Conservation (phyloP, 139 green algal species). For the Tetraselmis chui region DNA sequence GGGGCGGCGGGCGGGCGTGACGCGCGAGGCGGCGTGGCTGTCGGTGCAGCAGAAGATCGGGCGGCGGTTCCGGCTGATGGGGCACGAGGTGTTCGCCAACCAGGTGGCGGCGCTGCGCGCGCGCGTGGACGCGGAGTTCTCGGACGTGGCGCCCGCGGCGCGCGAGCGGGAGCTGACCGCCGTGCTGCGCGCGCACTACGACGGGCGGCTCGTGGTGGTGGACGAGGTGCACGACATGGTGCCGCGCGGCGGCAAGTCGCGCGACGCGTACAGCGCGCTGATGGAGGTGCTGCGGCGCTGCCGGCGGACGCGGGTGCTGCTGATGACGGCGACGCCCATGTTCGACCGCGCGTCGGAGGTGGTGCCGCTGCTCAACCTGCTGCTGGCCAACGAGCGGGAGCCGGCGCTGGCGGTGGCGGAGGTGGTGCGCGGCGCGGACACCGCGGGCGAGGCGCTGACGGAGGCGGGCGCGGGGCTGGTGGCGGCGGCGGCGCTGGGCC, state of each 20-base stretch:
- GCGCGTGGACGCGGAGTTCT: background rate
- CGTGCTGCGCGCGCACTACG: slow-evolving; percentile 3
- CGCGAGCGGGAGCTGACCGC: slow-evolving; percentile 7
- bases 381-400: slow-evolving; percentile 9
- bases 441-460: background rate
- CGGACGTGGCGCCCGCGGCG: background rate
- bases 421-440: background rate
- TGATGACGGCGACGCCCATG: slow-evolving; percentile 24
- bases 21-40: background rate
- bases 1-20: background rate
- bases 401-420: background rate
- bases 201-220: slow-evolving; percentile 16
- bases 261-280: background rate
- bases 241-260: background rate
- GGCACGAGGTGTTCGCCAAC: slow-evolving; percentile 6
- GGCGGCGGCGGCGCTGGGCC: too few species aligned
- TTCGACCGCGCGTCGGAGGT: slow-evolving; percentile 17
- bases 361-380: slow-evolving; percentile 13
- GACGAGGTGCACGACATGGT: slow-evolving; percentile 21
- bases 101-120: background rate
- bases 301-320: slow-evolving; percentile 2
- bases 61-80: background rate
- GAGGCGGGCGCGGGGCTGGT: background rate
- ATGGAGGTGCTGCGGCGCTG: background rate
- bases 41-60: background rate